Evolutionary conservation across 1,284 basidiomycete genomes (phyloP), one percentile per base, ranked within the genome.

Genomic region (Sphagnurus paluster): DNA sequence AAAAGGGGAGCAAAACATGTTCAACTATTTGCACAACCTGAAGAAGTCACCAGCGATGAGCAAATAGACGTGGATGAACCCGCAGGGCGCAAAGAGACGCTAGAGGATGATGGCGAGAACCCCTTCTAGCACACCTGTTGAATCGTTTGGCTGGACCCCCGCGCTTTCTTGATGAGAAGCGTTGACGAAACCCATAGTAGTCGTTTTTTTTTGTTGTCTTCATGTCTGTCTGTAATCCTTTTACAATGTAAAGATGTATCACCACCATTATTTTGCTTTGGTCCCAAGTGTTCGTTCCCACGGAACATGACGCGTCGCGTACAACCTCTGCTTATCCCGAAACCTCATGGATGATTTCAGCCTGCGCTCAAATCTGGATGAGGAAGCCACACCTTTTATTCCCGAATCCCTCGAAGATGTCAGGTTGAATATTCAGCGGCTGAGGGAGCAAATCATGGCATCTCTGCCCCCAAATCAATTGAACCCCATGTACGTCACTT

Each of bases 1-100:
- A 43, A 13, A 52, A 84, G 84, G 61, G 76, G 74, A 16, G 63
- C 70, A 11, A 84, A 83, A 60, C 81, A 84, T 28, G 74, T 80
- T 3, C 71, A 75, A 42, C 73, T 87, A 6, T 85, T 87, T 60
- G 66, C 74, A 24, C 71, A 72, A 58, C 68, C 66, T 45, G 60
- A 58, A 11, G 63, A 69, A 10, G 66, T 64, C 41, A 72, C 73
- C 34, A 75, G 72, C 28, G 75, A 76, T 36, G 70, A 71, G 14
- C 71, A 70, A 39, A 36, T 52, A 13, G 48, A 46, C 19, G 52
- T 45, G 10, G 50, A 57, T 44, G 39, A 43, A 36, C 49, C 57
- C 59, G 28, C 58, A 54, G 40, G 47, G 50, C 36, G 60, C 48
- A 44, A 48, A 58, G 64, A 56, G 40, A 59, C 62, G 34, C 65